Conservation (phyloP, 2,329 filamentous ascomycete genomes). For the Tolypocladium tundrense region DNA sequence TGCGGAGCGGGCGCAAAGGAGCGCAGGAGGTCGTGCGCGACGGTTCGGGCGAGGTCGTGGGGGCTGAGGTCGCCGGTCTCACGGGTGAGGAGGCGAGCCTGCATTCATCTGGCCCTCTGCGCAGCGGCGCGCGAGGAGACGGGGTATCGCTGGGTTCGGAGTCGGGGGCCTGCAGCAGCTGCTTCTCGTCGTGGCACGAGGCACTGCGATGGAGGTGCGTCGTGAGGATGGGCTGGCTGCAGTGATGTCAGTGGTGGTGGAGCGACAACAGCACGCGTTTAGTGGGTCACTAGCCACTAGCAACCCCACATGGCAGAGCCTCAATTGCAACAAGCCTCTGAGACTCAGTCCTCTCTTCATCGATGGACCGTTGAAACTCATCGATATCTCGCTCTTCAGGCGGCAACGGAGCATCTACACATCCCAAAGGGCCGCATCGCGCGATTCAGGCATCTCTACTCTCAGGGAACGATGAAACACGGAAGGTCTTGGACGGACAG, state of each 20-base stretch:
- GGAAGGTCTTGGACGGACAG: not conserved
- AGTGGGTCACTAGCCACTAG: not conserved
- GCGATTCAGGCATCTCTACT: not conserved
- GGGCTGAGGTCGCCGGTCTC: slow-evolving; percentile 58
- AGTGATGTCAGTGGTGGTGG: not conserved
- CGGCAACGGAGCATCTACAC: not conserved
- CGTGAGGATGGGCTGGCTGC: not conserved
- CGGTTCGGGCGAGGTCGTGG: slow-evolving; percentile 52
- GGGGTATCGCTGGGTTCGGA: not conserved
- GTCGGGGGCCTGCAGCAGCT: not conserved
- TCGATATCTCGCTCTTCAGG: not conserved
- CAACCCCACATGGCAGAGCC: not conserved
- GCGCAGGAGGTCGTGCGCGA: slow-evolving; percentile 55
- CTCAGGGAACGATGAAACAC: not conserved
- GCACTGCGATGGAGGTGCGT: not conserved
- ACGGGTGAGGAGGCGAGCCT: slow-evolving; percentile 70
- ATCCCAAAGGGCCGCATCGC: not conserved
- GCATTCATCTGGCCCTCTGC: slow-evolving; percentile 37
- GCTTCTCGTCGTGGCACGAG: not conserved
- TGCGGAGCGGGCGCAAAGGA: slow-evolving; percentile 58
- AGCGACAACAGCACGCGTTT: not conserved
- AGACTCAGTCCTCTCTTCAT: not conserved
- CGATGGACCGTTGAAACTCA: not conserved
- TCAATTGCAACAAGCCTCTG: not conserved
- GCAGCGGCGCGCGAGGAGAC: not conserved